These are phyloP conservation scores for Leishmania lainsoni DNA, from an alignment of 208 protist genomes.

Conservation along the genomic window DNA sequence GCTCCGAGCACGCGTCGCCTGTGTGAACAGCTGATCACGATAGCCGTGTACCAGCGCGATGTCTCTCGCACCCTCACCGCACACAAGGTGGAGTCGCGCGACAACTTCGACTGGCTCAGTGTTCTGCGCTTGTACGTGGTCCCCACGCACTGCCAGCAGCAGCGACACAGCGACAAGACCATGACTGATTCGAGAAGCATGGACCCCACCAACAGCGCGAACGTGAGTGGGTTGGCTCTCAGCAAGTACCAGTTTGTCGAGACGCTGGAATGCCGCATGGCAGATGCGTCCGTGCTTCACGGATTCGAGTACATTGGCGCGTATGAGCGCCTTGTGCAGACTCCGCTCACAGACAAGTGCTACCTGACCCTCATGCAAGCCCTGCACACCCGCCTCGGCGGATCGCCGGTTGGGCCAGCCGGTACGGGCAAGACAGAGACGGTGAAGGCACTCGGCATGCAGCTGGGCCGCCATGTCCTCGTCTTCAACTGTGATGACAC, in stretches of 20 bases:
- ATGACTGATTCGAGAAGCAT: neutral
- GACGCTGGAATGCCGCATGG: slow-evolving; percentile 94
- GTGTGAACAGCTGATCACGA: slow-evolving; percentile 97
- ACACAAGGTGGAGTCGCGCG: slow-evolving; percentile 39
- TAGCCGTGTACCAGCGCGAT: slow-evolving; percentile 98
- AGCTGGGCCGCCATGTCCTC: slow-evolving; percentile 98
- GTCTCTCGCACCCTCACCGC: slow-evolving; percentile 81
- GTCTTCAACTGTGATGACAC: slow-evolving; percentile 99
- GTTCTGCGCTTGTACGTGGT: slow-evolving; percentile 95
- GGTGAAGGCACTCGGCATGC: slow-evolving; percentile 98
- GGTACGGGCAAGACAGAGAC: slow-evolving; percentile 99
- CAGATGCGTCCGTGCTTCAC: slow-evolving; percentile 96
- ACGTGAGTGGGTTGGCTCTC: neutral
- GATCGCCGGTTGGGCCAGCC: slow-evolving; percentile 97
- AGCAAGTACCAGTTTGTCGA: slow-evolving; percentile 17
- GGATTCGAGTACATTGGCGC: slow-evolving; percentile 99
- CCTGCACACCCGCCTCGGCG: slow-evolving; percentile 96
- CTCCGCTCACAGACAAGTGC: slow-evolving; percentile 98
- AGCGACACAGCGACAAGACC: slow-evolving; percentile 12
- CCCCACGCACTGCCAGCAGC: slow-evolving; percentile 1
- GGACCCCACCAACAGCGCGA: slow-evolving; percentile 9
- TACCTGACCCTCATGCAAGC: slow-evolving; percentile 99
- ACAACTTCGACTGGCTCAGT: slow-evolving; percentile 97
- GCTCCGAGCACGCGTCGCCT: slow-evolving; percentile 76
- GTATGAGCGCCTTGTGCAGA: slow-evolving; percentile 98